Percentiles rank a stretch among this genome's conserved stretches.
phyloP scores from a whole-genome alignment of 139 green algal genomes.

The Chlamydomonas sp. region DNA sequence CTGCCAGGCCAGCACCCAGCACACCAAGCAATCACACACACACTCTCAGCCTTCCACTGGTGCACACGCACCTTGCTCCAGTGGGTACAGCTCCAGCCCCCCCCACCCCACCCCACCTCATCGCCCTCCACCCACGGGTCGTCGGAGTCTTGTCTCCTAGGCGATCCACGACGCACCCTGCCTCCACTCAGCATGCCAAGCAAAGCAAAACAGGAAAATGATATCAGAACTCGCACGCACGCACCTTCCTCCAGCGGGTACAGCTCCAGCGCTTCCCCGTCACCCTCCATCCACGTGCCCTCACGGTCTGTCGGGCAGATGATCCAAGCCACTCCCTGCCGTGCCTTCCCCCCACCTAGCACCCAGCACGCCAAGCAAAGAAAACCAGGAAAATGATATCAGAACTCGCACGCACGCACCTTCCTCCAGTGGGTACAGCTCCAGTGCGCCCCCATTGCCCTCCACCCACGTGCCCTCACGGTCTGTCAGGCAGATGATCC shows the following conservation, averaged over 20 bases:
- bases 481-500: slow-evolving; percentile 91
- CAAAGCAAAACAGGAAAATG: not conserved
- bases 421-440: slow-evolving; percentile 62
- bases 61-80: not conserved
- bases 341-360: no score
- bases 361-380: not conserved
- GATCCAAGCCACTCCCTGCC: slow-evolving; percentile 83
- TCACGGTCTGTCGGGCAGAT: slow-evolving; percentile 88
- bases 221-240: not conserved
- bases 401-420: not conserved
- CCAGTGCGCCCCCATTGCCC: slow-evolving; percentile 73
- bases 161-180: slow-evolving; percentile 86
- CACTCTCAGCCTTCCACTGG: no score
- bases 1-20: no score
- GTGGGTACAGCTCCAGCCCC: slow-evolving; percentile 78
- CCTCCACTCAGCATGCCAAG: not conserved
- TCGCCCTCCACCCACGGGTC: slow-evolving; percentile 57
- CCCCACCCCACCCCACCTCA: no score
- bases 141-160: slow-evolving; percentile 85
- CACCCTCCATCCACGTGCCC: slow-evolving; percentile 51
- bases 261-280: slow-evolving; percentile 84
- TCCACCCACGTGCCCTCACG: slow-evolving; percentile 61
- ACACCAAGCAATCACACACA: not conserved
- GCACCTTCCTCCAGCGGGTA: slow-evolving; percentile 42
- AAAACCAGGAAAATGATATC: not conserved